Evolutionary conservation across 2,329 filamentous ascomycete genomes (phyloP).

Genomic region (Didymellaceae sp.): DNA sequence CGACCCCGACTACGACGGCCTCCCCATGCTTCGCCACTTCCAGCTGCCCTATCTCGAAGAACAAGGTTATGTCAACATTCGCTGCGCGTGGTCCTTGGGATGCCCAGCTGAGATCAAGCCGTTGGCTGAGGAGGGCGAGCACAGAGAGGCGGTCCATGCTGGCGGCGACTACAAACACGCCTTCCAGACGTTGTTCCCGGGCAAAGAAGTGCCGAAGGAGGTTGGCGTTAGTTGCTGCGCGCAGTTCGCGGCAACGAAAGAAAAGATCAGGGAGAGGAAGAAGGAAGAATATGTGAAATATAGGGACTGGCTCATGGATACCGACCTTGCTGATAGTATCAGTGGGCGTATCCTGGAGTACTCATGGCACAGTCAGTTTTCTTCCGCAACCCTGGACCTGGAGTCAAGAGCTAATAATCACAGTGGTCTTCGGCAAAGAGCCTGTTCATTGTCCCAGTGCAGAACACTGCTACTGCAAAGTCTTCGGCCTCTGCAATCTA

Average conservation of each 20-base stretch:
- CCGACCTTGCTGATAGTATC: slow-evolving; percentile 55
- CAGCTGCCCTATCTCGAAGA: slow-evolving; percentile 56
- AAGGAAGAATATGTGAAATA: slow-evolving; percentile 58
- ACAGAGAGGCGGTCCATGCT: slow-evolving; percentile 54
- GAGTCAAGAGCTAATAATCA: slow-evolving; percentile 22
- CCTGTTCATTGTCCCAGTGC: slow-evolving; percentile 66
- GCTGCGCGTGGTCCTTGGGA: slow-evolving; percentile 60
- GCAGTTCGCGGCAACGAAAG: slow-evolving; percentile 60
- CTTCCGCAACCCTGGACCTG: not conserved
- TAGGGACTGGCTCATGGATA: slow-evolving; percentile 58
- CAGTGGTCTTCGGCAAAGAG: slow-evolving; percentile 47
- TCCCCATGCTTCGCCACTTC: slow-evolving; percentile 57
- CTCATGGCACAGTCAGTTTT: slow-evolving; percentile 63
- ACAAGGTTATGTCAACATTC: slow-evolving; percentile 61
- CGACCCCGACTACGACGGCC: slow-evolving; percentile 59
- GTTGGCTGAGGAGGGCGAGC: slow-evolving; percentile 49
- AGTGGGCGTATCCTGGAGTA: slow-evolving; percentile 64
- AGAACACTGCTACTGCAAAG: slow-evolving; percentile 69
- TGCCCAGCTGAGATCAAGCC: slow-evolving; percentile 61
- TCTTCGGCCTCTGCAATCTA: slow-evolving; percentile 67
- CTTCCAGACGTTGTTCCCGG: slow-evolving; percentile 58
- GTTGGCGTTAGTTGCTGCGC: slow-evolving; percentile 62
- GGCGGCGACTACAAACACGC: slow-evolving; percentile 57
- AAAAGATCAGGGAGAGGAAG: slow-evolving; percentile 55
- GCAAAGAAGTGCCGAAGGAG: slow-evolving; percentile 47